Conservation (phyloP, 306 rosid genomes). For the Quercus agrifolia region DNA sequence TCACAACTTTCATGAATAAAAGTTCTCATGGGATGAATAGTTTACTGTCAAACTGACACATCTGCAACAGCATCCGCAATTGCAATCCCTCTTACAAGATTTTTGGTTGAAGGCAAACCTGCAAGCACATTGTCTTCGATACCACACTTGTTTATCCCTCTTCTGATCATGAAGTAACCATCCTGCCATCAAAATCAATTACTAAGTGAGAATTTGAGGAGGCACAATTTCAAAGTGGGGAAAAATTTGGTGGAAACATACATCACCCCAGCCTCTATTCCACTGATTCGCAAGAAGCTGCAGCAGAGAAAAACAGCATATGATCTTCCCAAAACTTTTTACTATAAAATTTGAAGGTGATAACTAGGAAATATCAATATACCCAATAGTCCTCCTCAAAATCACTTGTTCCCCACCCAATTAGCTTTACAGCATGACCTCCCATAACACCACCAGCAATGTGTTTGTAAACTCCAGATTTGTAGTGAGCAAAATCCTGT, state of each 20-base stretch:
- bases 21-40: background rate
- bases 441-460: constrained; percentile 66
- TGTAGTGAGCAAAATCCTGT: constrained; percentile 97
- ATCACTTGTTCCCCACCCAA: constrained; percentile 90
- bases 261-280: constrained; percentile 94
- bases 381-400: constrained; percentile 92
- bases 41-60: constrained; percentile 39
- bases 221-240: constrained; percentile 10
- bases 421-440: constrained; percentile 91
- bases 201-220: background rate
- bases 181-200: constrained; percentile 49
- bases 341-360: background rate
- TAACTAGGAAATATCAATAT: constrained; percentile 23
- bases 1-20: background rate
- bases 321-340: background rate
- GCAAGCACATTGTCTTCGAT: constrained; percentile 77
- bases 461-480: constrained; percentile 94
- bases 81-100: constrained; percentile 41
- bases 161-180: constrained; percentile 86
- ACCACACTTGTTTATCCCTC: constrained; percentile 90
- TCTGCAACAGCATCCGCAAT: constrained; percentile 30
- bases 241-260: constrained; percentile 36
- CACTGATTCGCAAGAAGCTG: constrained; percentile 98
- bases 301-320: constrained; percentile 30
- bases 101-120: constrained; percentile 77